Conservation (phyloP, 2,329 filamentous ascomycete genomes). For the Penicillium expansum region DNA sequence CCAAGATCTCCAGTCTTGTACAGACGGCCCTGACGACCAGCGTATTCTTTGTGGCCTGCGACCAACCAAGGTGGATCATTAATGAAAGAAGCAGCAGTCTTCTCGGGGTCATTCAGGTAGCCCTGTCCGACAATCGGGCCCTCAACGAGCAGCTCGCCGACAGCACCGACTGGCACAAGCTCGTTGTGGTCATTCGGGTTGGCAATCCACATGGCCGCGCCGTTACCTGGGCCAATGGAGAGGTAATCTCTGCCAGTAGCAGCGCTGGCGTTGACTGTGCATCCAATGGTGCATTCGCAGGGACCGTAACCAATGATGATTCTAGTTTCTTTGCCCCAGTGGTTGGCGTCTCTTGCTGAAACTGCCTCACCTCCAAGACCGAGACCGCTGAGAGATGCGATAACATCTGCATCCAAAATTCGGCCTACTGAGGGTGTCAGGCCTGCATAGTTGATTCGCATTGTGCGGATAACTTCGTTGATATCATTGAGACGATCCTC, state of each 20-base stretch:
- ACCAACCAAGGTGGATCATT: constrained; percentile 40
- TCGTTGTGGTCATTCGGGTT: constrained; percentile 38
- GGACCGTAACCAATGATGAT: constrained; percentile 48
- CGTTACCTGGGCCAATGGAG: constrained; percentile 40
- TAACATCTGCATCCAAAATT: constrained; percentile 43
- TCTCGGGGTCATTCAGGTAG: constrained; percentile 44
- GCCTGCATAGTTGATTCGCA: constrained; percentile 55
- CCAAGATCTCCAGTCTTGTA: constrained; percentile 45
- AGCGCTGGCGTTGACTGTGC: constrained; percentile 39
- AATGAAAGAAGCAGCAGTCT: constrained; percentile 38
- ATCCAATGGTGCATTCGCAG: constrained; percentile 45
- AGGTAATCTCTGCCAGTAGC: constrained; percentile 36
- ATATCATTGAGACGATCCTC: constrained; percentile 51
- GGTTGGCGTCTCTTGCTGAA: constrained; percentile 40
- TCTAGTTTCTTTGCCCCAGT: constrained; percentile 43
- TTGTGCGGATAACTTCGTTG: constrained; percentile 48
- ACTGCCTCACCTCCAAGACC: constrained; percentile 48
- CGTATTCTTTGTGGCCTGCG: constrained; percentile 22
- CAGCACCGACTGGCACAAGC: constrained; percentile 44
- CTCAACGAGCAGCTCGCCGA: constrained; percentile 50
- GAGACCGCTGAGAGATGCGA: constrained; percentile 42
- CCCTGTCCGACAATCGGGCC: constrained; percentile 49
- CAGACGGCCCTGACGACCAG: constrained; percentile 33
- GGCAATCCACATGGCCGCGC: constrained; percentile 41
- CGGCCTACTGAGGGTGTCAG: constrained; percentile 61